Evolutionary conservation across 2,329 filamentous ascomycete genomes (phyloP).

Genomic region (Ceratocystis cubensis): DNA sequence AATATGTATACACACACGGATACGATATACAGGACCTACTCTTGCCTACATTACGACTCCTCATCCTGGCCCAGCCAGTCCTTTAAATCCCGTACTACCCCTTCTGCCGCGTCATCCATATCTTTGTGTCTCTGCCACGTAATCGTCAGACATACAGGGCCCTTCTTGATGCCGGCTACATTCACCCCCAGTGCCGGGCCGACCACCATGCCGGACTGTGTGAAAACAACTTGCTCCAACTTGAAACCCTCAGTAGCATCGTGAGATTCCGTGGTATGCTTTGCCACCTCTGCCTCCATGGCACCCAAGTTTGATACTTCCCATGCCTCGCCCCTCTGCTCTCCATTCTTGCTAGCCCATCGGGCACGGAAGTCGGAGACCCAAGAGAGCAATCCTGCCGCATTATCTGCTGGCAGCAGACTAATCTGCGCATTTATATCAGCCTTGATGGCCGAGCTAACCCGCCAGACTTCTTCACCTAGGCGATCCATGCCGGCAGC

Average conservation of each 20-base stretch:
- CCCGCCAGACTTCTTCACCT: constrained; percentile 31
- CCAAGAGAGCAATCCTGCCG: constrained; percentile 32
- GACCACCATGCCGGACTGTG: constrained; percentile 36
- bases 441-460: constrained; percentile 29
- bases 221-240: constrained; percentile 37
- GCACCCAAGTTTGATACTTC: constrained; percentile 42
- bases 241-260: constrained; percentile 24
- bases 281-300: constrained; percentile 23
- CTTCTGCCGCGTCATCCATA: constrained; percentile 8
- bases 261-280: constrained; percentile 22
- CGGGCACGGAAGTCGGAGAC: constrained; percentile 35
- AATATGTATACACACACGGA: background rate
- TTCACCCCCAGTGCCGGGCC: constrained; percentile 36
- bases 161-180: constrained; percentile 35
- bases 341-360: constrained; percentile 33
- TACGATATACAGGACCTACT: background rate
- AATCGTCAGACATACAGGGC: constrained; percentile 32
- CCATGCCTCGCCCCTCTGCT: constrained; percentile 34
- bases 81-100: background rate
- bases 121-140: constrained; percentile 32
- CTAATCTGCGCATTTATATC: constrained; percentile 28
- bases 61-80: background rate
- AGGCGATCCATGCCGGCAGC: background rate
- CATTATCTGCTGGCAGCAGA: constrained; percentile 33
- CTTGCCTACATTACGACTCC: background rate